These are phyloP conservation scores for Antrodiella citrinella DNA, from an alignment of 768 basidiomycete genomes.

Conservation along the genomic window DNA sequence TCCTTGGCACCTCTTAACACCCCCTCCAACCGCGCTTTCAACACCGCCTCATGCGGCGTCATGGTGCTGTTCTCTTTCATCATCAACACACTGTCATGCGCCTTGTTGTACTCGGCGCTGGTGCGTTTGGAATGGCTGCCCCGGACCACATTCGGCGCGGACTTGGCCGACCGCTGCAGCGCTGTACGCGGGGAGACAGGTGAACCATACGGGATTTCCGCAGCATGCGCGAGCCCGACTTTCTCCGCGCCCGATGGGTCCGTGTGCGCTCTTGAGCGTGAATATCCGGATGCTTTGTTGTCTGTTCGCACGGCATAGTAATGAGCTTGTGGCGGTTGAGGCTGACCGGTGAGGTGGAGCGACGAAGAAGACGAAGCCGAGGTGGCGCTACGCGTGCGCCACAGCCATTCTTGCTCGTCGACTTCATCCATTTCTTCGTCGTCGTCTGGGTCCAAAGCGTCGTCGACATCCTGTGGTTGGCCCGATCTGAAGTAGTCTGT, in stretches of 20 bases:
- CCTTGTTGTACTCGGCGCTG: neutral
- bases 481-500: conserved; percentile 11
- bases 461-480: neutral
- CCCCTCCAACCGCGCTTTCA: conserved; percentile 44
- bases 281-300: neutral
- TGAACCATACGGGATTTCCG: conserved; percentile 10
- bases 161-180: conserved; percentile 17
- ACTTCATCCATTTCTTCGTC: conserved; percentile 12
- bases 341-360: conserved; percentile 2
- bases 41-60: conserved; percentile 46
- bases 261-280: conserved; percentile 2
- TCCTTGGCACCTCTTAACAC: conserved; percentile 31
- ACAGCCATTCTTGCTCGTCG: conserved; percentile 9
- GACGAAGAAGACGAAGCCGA: conserved; percentile 13
- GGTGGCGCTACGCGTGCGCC: conserved; percentile 10
- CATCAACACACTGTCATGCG: too few species aligned
- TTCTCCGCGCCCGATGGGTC: neutral
- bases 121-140: neutral
- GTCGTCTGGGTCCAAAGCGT: conserved; percentile 13
- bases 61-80: conserved; percentile 9
- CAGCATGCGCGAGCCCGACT: neutral
- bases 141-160: conserved; percentile 11
- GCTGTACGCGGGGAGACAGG: conserved; percentile 17
- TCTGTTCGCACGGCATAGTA: neutral
- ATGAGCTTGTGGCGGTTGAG: conserved; percentile 1